Percentiles rank a stretch among this genome's conserved stretches.
These are phyloP conservation scores for Logfia minima DNA, from an alignment of 129 eudicot species.

Conservation along the genomic window DNA sequence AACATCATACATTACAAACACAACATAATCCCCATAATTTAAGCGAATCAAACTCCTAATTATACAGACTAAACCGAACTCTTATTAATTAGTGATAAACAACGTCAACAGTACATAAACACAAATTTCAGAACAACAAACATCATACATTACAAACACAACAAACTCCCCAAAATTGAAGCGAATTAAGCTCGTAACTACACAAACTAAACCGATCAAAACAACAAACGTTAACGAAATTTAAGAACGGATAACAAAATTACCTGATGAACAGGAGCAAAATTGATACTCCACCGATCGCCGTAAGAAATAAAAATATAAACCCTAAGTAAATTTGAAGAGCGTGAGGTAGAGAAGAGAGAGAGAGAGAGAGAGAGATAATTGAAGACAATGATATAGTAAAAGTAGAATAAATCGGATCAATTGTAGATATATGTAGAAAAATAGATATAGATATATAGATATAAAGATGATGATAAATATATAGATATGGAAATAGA, in stretches of 20 bases:
- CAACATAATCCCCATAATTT: constrained; percentile 17
- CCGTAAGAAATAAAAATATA: constrained; percentile 12
- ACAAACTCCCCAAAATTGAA: constrained; percentile 15
- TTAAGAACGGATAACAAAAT: not conserved
- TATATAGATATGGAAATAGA: not conserved
- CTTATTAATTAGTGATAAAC: not conserved
- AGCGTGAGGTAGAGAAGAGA: constrained; percentile 15
- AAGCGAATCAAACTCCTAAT: not conserved
- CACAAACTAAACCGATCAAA: constrained; percentile 9
- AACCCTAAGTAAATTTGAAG: constrained; percentile 20
- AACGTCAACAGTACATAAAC: not conserved
- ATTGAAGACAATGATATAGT: constrained; percentile 15
- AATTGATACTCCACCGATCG: constrained; percentile 19
- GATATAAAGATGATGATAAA: not conserved
- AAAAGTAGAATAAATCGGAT: constrained; percentile 17
- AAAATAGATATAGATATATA: not conserved
- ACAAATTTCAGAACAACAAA: constrained; percentile 9
- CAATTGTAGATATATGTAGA: constrained; percentile 5
- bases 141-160: constrained; percentile 16
- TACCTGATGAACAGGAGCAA: constrained; percentile 14
- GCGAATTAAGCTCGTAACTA: not conserved
- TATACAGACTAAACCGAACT: constrained; percentile 4
- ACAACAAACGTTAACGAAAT: not conserved
- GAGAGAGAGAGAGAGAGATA: constrained; percentile 4
- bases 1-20: constrained; percentile 19